phyloP scores from a whole-genome alignment of 257 asterid genomes.

The Solanum etuberosum region DNA sequence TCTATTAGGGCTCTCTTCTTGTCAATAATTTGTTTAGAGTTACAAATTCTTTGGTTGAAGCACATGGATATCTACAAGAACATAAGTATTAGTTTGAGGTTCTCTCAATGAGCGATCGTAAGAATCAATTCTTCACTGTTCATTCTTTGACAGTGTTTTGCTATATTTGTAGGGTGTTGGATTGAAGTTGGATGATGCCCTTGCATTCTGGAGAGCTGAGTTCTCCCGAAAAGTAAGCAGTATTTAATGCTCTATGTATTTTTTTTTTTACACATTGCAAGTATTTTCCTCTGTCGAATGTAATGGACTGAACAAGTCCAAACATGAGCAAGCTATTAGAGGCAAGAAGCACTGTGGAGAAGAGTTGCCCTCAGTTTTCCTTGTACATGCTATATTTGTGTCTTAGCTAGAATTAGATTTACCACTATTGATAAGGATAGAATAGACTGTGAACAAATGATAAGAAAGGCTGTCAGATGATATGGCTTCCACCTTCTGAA shows the following conservation, averaged over 20 bases:
- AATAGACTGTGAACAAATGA: not conserved
- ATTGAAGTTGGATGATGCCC: constrained; percentile 94
- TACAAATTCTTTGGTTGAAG: not conserved
- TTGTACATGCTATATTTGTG: not conserved
- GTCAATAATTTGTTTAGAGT: not conserved
- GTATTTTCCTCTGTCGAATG: not conserved
- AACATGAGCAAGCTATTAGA: not conserved
- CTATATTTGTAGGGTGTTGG: constrained; percentile 66
- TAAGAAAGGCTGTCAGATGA: not conserved
- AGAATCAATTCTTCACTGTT: not conserved
- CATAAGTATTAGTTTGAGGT: not conserved
- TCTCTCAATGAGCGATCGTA: not conserved
- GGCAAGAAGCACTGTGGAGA: not conserved
- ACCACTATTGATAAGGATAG: not conserved
- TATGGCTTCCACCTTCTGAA: not conserved
- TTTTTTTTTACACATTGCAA: not conserved
- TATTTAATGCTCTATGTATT: not conserved
- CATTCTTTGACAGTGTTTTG: not conserved
- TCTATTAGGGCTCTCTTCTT: not conserved
- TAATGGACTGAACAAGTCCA: not conserved
- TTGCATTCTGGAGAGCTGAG: constrained; percentile 92
- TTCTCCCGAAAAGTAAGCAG: constrained; percentile 65
- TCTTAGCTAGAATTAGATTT: not conserved
- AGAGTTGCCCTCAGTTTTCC: not conserved
- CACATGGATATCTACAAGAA: not conserved